Evolutionary conservation across 768 basidiomycete species (phyloP), one percentile per base, ranked within the genome.

Genomic region (Suillus bovinus): DNA sequence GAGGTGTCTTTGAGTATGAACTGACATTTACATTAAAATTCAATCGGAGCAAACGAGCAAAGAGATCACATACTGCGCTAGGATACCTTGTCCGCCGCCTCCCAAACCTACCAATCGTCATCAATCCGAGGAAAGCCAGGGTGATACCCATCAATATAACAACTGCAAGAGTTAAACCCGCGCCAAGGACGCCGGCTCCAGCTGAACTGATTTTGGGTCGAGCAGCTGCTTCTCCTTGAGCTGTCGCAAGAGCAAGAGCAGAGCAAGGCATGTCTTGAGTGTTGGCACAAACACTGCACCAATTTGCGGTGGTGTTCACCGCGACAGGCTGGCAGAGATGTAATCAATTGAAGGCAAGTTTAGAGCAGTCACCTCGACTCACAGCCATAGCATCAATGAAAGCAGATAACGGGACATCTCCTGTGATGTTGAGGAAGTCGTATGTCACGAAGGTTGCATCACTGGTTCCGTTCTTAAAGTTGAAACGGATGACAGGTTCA

Each of bases 101-200:
- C 55, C 36, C 33, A 58, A 59, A 63, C 47, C 20, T 76, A 11
- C 70, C 66, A 39, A 78, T 60, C 27, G 61, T 68, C 61, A 77
- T 24, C 33, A 76, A 7, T 6, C 86, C 83, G 52, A 81, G 55
- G 69, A 81, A 79, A 17, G 69, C 70, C 38, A 86, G 68, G 17
- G 77, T 62, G 3, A 67, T 74, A 20, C 83, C 66, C 64, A 80
- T 72, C 14, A 75, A 63, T 36, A 80, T 65, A 46, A 72, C 72
- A 13, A 84, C 76, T 5, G 74, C 80, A 42, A 85, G 67, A 14
- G 80, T 80, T 62, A 87, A 68, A 14, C 84, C 84, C 4, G 88
- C 87, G 33, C 87, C 88, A 16, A 89, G 76, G 74, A 87, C 85
- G 1, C 88, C 88, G n/a, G 88, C 87, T 8, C 85, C 88, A 9